These are phyloP conservation scores for Polysphondylium violaceum DNA, from an alignment of 78 protist genomes.

Conservation along the genomic window DNA sequence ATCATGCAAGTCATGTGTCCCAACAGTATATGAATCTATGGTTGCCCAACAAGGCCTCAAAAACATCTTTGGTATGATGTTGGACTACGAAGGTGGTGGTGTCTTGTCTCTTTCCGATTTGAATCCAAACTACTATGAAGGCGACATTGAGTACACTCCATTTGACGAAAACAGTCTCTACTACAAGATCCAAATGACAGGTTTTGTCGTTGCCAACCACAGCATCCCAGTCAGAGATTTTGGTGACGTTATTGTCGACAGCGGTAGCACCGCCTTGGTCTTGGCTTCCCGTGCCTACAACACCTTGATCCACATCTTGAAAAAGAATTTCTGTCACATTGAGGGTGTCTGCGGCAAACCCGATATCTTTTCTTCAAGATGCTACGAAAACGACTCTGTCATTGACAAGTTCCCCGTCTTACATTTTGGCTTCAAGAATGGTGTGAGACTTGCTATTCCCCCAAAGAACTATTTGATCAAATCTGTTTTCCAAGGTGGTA, in stretches of 20 bases:
- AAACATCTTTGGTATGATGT: conserved; percentile 52
- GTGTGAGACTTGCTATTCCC: conserved; percentile 52
- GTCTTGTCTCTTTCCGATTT: conserved; percentile 40
- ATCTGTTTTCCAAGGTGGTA: conserved; percentile 12
- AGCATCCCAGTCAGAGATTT: not conserved
- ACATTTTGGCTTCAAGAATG: conserved; percentile 44
- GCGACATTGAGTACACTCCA: conserved; percentile 64
- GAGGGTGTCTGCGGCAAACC: conserved; percentile 31
- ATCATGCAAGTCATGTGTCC: conserved; percentile 27
- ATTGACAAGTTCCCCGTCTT: conserved; percentile 28
- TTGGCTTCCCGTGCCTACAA: conserved; percentile 39
- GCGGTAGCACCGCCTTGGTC: conserved; percentile 46
- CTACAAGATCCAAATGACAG: conserved; percentile 33
- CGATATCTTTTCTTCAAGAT: conserved; percentile 15
- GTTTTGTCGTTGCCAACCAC: not conserved
- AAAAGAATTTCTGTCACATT: conserved; percentile 36
- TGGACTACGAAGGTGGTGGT: conserved; percentile 70
- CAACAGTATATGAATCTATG: conserved; percentile 63
- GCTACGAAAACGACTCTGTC: not conserved
- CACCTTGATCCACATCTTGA: not conserved
- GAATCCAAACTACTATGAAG: conserved; percentile 14
- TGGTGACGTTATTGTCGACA: conserved; percentile 65
- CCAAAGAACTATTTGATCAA: conserved; percentile 71
- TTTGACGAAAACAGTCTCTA: conserved; percentile 3
- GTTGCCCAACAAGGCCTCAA: conserved; percentile 14